phyloP scores from a whole-genome alignment of 2,329 filamentous ascomycete species.

The Paramyrothecium sp. region DNA sequence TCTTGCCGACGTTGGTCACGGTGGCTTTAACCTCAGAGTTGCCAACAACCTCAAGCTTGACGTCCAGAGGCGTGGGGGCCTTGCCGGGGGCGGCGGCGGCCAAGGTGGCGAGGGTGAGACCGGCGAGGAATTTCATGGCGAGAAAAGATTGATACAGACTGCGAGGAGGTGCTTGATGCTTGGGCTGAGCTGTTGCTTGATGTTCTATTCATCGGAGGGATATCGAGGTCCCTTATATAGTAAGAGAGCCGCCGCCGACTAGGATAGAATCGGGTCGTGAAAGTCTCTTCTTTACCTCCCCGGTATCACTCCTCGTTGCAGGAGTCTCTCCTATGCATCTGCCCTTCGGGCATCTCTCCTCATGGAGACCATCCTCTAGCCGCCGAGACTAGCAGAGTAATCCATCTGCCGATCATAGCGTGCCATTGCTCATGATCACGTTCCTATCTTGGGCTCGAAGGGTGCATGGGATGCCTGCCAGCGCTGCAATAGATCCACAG shows the following conservation, averaged over 20 bases:
- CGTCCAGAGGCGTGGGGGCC: conserved; percentile 38
- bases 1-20: conserved; percentile 51
- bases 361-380: not conserved
- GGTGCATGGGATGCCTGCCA: not conserved
- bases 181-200: not conserved
- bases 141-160: not conserved
- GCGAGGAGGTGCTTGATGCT: not conserved
- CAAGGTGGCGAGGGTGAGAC: conserved; percentile 31
- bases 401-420: not conserved
- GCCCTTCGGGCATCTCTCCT: not conserved
- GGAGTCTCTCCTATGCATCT: too few species aligned
- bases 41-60: conserved; percentile 44
- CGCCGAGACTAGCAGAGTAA: not conserved
- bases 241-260: too few species aligned
- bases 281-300: not conserved
- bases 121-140: conserved; percentile 38
- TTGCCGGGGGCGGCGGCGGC: conserved; percentile 34
- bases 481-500: not conserved
- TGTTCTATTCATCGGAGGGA: not conserved
- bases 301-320: too few species aligned
- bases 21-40: conserved; percentile 54
- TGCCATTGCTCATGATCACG: not conserved
- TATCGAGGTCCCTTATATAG: not conserved
- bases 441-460: not conserved
- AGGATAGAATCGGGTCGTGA: too few species aligned